A percentile compares a stretch with the other conserved stretches of the same genome.
These are phyloP conservation scores for Lactarius indigo DNA, from an alignment of 768 basidiomycete genomes.

Conservation along the genomic window DNA sequence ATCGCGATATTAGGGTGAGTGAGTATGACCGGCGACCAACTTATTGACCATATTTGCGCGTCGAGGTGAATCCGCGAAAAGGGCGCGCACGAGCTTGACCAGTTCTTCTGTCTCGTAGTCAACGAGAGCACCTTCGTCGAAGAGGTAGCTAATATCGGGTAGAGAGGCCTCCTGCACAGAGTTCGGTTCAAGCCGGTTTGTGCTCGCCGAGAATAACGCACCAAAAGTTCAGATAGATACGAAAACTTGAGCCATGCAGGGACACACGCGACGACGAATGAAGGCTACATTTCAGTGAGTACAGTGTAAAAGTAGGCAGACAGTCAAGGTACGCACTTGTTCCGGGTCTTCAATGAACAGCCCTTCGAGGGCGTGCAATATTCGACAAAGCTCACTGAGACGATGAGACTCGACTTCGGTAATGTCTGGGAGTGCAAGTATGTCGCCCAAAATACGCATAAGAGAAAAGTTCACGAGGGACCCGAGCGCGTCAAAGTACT, in stretches of 20 bases:
- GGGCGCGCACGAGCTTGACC: constrained; percentile 71
- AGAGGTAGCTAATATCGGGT: constrained; percentile 87
- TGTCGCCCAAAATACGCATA: constrained; percentile 61
- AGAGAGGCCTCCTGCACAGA: constrained; percentile 77
- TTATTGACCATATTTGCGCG: constrained; percentile 80
- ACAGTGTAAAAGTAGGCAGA: constrained; percentile 4
- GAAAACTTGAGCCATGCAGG: constrained; percentile 94
- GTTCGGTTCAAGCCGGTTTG: constrained; percentile 9
- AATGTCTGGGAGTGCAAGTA: constrained; percentile 80
- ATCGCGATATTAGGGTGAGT: constrained; percentile 11
- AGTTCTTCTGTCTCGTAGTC: constrained; percentile 88
- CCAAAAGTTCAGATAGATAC: constrained; percentile 88
- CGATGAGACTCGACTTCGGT: constrained; percentile 83
- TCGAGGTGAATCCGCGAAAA: constrained; percentile 85
- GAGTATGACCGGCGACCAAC: constrained; percentile 59
- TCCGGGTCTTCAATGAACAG: constrained; percentile 67
- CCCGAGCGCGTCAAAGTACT: constrained; percentile 71
- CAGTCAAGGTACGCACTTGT: constrained; percentile 42
- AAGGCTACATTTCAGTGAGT: constrained; percentile 42
- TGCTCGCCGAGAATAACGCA: constrained; percentile 38
- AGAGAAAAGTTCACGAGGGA: constrained; percentile 65
- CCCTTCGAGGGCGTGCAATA: constrained; percentile 75
- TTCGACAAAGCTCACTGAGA: constrained; percentile 77
- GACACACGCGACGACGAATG: constrained; percentile 80
- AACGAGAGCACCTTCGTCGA: constrained; percentile 84